phyloP scores from a whole-genome alignment of 139 green algal genomes.

The Edaphochlamys debaryana region DNA sequence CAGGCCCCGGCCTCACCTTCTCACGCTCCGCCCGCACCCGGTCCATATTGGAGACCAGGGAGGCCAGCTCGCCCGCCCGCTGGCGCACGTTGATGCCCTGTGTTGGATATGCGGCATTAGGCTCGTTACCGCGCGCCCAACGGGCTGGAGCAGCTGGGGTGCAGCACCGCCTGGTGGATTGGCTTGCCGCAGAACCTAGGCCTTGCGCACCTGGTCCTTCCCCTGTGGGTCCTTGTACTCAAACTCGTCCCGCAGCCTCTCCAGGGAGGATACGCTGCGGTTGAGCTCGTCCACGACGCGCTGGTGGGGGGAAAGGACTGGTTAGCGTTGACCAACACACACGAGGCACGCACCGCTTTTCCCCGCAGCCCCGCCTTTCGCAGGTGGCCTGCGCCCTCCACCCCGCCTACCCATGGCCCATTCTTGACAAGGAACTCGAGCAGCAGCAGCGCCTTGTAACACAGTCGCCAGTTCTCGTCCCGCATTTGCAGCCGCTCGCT shows the following conservation, averaged over 20 bases:
- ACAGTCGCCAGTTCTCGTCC: conserved; percentile 89
- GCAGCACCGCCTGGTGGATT: too few relatives aligned
- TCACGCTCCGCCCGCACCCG: conserved; percentile 53
- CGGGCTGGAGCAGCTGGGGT: too few relatives aligned
- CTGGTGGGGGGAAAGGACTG: too few relatives aligned
- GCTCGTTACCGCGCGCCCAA: too few relatives aligned
- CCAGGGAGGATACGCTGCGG: conserved; percentile 68
- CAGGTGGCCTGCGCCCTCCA: too few relatives aligned
- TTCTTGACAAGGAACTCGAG: conserved; percentile 91
- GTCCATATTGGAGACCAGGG: conserved; percentile 72
- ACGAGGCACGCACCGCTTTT: too few relatives aligned
- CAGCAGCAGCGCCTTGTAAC: conserved; percentile 93
- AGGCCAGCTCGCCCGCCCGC: conserved; percentile 78
- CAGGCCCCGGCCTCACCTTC: conserved; percentile 14
- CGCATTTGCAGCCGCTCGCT: conserved; percentile 77
- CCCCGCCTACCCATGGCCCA: conserved; percentile 68
- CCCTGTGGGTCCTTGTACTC: conserved; percentile 87
- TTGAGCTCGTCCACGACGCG: conserved; percentile 76
- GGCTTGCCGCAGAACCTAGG: too few relatives aligned
- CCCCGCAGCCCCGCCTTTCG: too few relatives aligned
- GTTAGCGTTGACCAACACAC: background rate
- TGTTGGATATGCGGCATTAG: too few relatives aligned
- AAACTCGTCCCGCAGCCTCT: conserved; percentile 81
- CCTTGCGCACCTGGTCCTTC: conserved; percentile 63
- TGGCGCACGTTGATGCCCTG: conserved; percentile 90